These are phyloP conservation scores for Taphrina populina DNA, from an alignment of 1,139 yeast species.

Conservation along the genomic window DNA sequence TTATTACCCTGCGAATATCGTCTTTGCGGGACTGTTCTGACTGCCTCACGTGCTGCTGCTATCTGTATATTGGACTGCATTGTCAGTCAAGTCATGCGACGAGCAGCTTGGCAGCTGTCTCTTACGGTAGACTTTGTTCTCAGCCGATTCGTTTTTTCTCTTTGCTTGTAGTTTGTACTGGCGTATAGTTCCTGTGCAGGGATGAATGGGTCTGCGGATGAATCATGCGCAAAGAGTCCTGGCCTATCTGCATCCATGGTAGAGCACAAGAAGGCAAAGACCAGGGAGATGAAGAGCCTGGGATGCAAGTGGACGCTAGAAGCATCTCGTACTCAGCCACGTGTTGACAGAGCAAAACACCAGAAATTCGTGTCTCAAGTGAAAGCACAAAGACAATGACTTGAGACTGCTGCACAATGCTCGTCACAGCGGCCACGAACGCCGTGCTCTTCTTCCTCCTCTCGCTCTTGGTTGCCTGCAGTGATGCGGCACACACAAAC, in stretches of 20 bases:
- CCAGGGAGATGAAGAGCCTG: no score
- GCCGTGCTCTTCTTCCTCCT: not conserved
- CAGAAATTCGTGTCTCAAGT: no score
- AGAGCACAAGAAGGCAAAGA: no score
- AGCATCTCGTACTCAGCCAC: no score
- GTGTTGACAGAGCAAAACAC: no score
- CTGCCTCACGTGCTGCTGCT: not conserved
- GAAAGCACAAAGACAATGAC: no score
- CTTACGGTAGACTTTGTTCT: constrained; percentile 23
- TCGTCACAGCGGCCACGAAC: no score
- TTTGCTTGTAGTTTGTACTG: constrained; percentile 21
- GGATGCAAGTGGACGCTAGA: no score
- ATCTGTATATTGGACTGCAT: constrained; percentile 4
- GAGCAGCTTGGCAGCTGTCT: no score
- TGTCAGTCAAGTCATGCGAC: not conserved
- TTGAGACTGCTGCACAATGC: no score
- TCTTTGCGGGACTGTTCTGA: constrained; percentile 3
- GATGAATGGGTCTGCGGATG: constrained; percentile 15
- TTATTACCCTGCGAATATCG: constrained; percentile 24
- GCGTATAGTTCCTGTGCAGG: constrained; percentile 26
- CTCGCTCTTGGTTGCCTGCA: not conserved
- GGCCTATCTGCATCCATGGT: constrained; percentile 9
- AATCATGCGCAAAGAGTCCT: not conserved
- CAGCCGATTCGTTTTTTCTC: constrained; percentile 23
- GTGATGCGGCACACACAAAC: constrained; percentile 51